These are phyloP conservation scores for Mallotus repandus DNA, from an alignment of 441 rosid genomes.

Conservation along the genomic window DNA sequence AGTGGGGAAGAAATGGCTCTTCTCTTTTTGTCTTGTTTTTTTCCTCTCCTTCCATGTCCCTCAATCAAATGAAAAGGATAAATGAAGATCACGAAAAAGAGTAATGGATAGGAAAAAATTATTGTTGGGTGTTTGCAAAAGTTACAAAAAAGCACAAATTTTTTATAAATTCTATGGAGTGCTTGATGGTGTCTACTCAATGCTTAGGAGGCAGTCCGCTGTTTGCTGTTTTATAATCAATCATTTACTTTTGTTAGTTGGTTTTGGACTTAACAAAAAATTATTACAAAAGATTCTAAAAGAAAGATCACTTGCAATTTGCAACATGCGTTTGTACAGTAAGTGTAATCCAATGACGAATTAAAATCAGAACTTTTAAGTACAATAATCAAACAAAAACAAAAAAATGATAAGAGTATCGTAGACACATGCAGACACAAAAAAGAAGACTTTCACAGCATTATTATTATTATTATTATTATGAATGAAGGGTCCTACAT, in stretches of 20 bases:
- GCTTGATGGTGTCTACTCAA: constrained; percentile 11
- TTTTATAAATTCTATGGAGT: background rate
- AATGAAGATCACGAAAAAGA: background rate
- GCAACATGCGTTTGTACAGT: constrained; percentile 8
- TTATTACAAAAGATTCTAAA: background rate
- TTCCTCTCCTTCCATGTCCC: background rate
- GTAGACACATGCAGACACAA: background rate
- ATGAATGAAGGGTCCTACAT: background rate
- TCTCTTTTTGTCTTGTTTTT: background rate
- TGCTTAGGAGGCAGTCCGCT: constrained; percentile 8
- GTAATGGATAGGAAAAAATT: background rate
- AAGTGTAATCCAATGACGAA: background rate
- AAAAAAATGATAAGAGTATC: background rate
- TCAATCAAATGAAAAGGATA: constrained; percentile 5
- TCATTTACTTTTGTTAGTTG: background rate
- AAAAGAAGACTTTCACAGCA: background rate
- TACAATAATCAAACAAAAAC: background rate
- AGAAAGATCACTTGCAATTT: background rate
- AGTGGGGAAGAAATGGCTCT: background rate
- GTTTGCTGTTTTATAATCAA: background rate
- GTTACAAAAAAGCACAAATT: constrained; percentile 4
- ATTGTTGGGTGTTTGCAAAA: background rate
- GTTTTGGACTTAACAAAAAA: too few relatives aligned
- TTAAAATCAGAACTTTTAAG: background rate
- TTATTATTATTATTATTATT: background rate